Base-by-base conservation (phyloP, 192 early-diverging fungal species). In the Bifiguratus adelaidae region DNA sequence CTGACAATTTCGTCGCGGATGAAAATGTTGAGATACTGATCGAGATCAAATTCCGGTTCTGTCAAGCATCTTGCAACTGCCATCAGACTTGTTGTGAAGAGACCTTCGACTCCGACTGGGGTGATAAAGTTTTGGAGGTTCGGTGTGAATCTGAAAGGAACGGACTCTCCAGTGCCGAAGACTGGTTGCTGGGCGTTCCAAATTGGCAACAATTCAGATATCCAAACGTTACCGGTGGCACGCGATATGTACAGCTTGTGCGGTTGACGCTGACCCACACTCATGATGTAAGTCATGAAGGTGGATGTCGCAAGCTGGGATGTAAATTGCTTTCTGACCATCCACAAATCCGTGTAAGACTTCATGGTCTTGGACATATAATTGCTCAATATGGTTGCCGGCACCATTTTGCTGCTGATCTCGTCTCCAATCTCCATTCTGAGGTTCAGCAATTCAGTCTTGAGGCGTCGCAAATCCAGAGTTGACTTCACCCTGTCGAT, bases 141-240 rank as follows among this genome's bases (percentile, higher is more conserved):
- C 9, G 95, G 97, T 7, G 97, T 99, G 61, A 97, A 78, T 7
- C 97, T 78, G 86, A 99, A 99, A 3, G 95, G 97, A 19, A 99
- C 89, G 3, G 83, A 60, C 60, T 99, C 96, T 24, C 69, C 74
- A 60, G 74, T 83, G 46, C 78, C 78, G 30, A 77, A 71, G 9
- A 70, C 53, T 2, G 76, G 73, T 3, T 54, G 61, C 15, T 44
- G 41, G 35, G 55, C 61, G 4, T 62, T 63, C 56, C 62, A 76
- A 2, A 68, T 63, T 26, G 96, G 91, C 21, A 89, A 58, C 58
- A 97, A 57, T 36, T 99, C 96, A 3, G 79, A 74, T 23, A 77
- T 69, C 82, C 88, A 93, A 18, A 99, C 74, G 58, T 82, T 87
- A 13, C 92, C 96, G 0, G 85, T 85, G 24, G 68, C 61, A 43